phyloP scores from a whole-genome alignment of 768 basidiomycete genomes.

The Boletus fagicola region DNA sequence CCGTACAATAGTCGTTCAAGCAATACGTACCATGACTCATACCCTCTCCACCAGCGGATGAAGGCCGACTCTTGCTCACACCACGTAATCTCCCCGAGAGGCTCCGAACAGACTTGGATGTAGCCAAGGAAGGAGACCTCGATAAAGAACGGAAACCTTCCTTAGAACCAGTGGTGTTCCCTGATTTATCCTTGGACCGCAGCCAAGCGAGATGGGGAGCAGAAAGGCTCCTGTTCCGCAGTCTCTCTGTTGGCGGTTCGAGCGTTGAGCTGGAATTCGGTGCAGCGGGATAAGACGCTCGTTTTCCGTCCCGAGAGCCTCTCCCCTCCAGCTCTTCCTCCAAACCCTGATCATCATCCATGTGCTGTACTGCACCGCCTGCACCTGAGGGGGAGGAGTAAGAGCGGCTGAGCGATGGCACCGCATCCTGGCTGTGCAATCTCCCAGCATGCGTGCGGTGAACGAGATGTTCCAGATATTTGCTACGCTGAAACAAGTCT shows the following conservation, averaged over 20 bases:
- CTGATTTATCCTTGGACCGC: constrained; percentile 32
- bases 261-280: constrained; percentile 10
- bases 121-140: constrained; percentile 14
- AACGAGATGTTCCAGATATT: constrained; percentile 73
- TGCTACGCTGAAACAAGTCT: constrained; percentile 50
- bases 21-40: constrained; percentile 19
- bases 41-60: constrained; percentile 12
- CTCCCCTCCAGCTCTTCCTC: constrained; percentile 1
- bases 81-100: constrained; percentile 24
- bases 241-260: constrained; percentile 22
- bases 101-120: constrained; percentile 16
- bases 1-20: background rate
- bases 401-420: constrained; percentile 37
- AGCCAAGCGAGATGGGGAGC: constrained; percentile 63
- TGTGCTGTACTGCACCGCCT: background rate
- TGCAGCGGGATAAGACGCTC: constrained; percentile 20
- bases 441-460: constrained; percentile 72
- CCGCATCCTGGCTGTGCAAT: constrained; percentile 77
- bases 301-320: constrained; percentile 18
- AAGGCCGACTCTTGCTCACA: constrained; percentile 23
- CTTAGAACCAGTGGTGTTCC: constrained; percentile 4
- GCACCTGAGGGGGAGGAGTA: constrained; percentile 26
- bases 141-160: constrained; percentile 8
- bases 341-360: background rate
- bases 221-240: constrained; percentile 52